These are phyloP conservation scores for Nicotiana otophora DNA, from an alignment of 257 asterid genomes.

Conservation along the genomic window DNA sequence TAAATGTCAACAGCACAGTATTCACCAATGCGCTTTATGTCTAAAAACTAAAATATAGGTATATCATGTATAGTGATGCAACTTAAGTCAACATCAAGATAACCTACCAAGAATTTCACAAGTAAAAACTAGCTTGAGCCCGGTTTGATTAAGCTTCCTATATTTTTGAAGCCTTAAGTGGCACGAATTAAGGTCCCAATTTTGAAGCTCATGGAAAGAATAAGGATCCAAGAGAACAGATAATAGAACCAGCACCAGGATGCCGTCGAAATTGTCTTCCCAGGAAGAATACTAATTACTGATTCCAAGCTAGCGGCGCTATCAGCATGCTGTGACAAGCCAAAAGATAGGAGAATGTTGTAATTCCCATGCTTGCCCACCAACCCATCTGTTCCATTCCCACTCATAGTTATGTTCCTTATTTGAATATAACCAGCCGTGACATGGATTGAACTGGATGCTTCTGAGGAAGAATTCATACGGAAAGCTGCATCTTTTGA, in stretches of 20 bases:
- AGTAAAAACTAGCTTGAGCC: not conserved
- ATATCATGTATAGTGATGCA: not conserved
- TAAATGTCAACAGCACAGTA: not conserved
- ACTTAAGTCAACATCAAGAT: not conserved
- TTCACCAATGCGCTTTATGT: not conserved
- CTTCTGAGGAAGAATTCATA: slow-evolving; percentile 43
- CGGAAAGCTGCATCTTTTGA: slow-evolving; percentile 41
- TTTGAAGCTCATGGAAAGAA: slow-evolving; percentile 61
- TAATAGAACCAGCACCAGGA: slow-evolving; percentile 51
- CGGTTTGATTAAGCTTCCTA: not conserved
- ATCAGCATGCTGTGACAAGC: slow-evolving; percentile 42
- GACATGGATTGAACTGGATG: slow-evolving; percentile 61
- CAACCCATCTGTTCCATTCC: slow-evolving; percentile 23
- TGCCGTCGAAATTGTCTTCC: slow-evolving; percentile 37
- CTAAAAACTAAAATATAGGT: not conserved
- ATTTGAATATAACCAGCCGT: slow-evolving; percentile 82
- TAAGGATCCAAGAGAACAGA: slow-evolving; percentile 44
- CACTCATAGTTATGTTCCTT: slow-evolving; percentile 17
- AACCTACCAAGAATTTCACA: not conserved
- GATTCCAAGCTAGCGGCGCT: slow-evolving; percentile 52
- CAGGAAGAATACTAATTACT: slow-evolving; percentile 39
- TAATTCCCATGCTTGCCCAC: slow-evolving; percentile 44
- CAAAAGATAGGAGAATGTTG: slow-evolving; percentile 60
- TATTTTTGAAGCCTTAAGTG: slow-evolving; percentile 15
- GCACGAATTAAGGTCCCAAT: slow-evolving; percentile 48